Evolutionary conservation across 345 rosid species (phyloP).

Genomic region (Hypericum androsaemum): DNA sequence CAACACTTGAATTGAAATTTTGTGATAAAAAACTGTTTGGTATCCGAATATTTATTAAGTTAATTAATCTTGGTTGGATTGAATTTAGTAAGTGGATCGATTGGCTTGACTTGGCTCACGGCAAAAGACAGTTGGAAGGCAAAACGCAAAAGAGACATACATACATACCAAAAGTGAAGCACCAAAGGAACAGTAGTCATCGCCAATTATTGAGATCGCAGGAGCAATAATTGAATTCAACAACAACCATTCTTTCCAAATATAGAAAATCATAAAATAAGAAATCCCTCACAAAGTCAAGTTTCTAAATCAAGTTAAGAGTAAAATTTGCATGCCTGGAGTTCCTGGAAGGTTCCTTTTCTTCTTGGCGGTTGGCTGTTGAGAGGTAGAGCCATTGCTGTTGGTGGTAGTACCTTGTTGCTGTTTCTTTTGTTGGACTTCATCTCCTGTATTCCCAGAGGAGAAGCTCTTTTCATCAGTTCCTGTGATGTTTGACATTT

Average conservation of each 20-base stretch:
- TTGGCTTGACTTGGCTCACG: neutral
- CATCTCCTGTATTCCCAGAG: conserved; percentile 47
- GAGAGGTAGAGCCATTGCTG: conserved; percentile 28
- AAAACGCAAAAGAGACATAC: conserved; percentile 17
- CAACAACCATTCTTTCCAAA: conserved; percentile 1
- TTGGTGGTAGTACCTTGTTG: conserved; percentile 17
- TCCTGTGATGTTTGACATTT: conserved; percentile 53
- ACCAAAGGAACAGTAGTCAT: conserved; percentile 18
- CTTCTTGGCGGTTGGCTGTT: conserved; percentile 44
- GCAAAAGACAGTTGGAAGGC: conserved; percentile 14
- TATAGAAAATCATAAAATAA: neutral
- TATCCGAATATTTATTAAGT: no score
- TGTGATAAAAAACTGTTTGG: no score
- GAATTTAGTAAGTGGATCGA: neutral
- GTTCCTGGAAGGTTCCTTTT: conserved; percentile 67
- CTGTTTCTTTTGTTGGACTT: conserved; percentile 33
- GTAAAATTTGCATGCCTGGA: conserved; percentile 37
- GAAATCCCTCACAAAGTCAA: no score
- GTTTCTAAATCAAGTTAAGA: neutral
- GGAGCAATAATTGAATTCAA: conserved; percentile 35
- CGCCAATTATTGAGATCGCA: conserved; percentile 33
- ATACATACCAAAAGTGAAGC: conserved; percentile 11
- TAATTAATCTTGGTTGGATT: no score
- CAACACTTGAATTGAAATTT: no score
- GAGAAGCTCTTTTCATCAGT: conserved; percentile 58